Evolutionary conservation across 805 yeast species (phyloP).

Genomic region (Hanseniaspora thailandica): DNA sequence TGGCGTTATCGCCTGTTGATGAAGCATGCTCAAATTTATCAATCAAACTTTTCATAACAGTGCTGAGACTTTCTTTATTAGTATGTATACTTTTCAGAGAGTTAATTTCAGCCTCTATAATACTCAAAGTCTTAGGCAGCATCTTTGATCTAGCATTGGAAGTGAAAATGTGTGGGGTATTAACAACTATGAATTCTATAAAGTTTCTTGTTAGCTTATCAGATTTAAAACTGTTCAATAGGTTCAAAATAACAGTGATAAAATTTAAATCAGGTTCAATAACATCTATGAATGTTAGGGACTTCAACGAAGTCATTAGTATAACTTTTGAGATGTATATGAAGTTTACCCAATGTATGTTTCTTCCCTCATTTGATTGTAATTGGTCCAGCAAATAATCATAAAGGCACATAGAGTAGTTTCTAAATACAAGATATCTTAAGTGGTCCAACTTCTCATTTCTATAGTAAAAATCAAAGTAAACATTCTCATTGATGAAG

Average conservation of each 20-base stretch:
- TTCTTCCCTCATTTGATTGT: neutral
- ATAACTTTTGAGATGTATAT: constrained; percentile 26
- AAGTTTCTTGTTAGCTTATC: constrained; percentile 42
- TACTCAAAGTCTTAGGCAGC: constrained; percentile 10
- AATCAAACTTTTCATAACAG: neutral
- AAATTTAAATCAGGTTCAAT: constrained; percentile 42
- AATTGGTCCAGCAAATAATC: constrained; percentile 25
- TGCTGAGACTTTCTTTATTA: neutral
- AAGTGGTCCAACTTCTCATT: constrained; percentile 40
- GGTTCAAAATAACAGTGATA: constrained; percentile 38
- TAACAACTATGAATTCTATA: constrained; percentile 47
- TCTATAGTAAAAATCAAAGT: constrained; percentile 8
- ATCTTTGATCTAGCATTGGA: neutral
- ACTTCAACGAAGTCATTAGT: neutral
- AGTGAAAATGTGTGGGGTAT: constrained; percentile 19
- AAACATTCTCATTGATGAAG: neutral
- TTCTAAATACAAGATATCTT: constrained; percentile 67
- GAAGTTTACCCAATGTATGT: constrained; percentile 29
- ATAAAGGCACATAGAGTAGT: constrained; percentile 63
- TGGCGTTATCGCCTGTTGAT: neutral
- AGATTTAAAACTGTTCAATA: constrained; percentile 41
- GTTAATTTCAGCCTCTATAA: constrained; percentile 15
- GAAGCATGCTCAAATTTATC: neutral
- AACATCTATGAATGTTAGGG: constrained; percentile 4
- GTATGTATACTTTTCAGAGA: neutral